A percentile compares a stretch with the other conserved stretches of the same genome.
Evolutionary conservation across 305 asterid species (phyloP).

Genomic region (Galium porrigens): DNA sequence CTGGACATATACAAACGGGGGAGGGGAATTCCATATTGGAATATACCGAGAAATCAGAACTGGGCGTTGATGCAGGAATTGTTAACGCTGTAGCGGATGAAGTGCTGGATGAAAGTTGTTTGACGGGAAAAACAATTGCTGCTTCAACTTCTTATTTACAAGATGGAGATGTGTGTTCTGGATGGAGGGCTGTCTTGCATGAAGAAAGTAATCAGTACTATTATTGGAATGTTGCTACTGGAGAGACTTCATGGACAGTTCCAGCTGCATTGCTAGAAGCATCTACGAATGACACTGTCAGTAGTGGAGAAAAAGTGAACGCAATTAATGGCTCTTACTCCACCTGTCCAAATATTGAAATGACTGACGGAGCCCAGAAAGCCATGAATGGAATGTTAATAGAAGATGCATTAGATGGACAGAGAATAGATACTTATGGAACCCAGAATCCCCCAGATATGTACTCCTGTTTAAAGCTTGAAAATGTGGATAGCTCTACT

Average conservation of each 20-base stretch:
- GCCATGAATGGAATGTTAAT: conserved; percentile 15
- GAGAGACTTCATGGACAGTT: conserved; percentile 92
- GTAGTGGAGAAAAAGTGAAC: conserved; percentile 21
- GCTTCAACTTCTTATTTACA: conserved; percentile 30
- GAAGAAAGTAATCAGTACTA: conserved; percentile 85
- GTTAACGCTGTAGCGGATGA: conserved; percentile 22
- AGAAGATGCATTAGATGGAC: conserved; percentile 23
- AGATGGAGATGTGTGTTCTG: conserved; percentile 34
- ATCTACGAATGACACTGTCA: conserved; percentile 26
- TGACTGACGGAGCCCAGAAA: conserved; percentile 15
- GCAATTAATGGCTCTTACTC: conserved; percentile 19
- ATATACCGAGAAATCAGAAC: conserved; percentile 27
- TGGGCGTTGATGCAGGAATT: conserved; percentile 19
- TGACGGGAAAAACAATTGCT: conserved; percentile 21
- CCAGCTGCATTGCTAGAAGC: conserved; percentile 43
- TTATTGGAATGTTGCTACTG: conserved; percentile 76
- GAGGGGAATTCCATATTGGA: conserved; percentile 24
- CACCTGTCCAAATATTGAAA: conserved; percentile 15
- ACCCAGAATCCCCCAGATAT: conserved; percentile 17
- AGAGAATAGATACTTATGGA: conserved; percentile 24
- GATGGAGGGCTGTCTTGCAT: conserved; percentile 83
- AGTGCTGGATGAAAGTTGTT: conserved; percentile 24
- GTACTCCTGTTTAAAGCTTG: conserved; percentile 10
- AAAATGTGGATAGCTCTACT: conserved; percentile 21
- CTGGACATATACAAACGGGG: conserved; percentile 29